phyloP scores from a whole-genome alignment of 345 rosid species.

The Eucalyptus sp. region DNA sequence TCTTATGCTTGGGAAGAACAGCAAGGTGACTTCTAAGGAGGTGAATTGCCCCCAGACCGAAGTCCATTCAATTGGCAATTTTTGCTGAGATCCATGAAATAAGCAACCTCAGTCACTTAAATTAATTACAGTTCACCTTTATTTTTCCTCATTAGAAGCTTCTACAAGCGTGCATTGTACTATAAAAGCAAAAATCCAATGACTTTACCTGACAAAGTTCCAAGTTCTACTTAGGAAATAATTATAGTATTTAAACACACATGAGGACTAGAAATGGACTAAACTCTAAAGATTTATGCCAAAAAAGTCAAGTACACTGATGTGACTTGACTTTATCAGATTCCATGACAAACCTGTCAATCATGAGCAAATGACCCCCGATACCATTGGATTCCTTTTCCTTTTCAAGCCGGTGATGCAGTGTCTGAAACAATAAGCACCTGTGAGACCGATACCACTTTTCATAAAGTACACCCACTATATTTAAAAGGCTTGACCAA shows the following conservation, averaged over 20 bases:
- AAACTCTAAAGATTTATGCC: not conserved
- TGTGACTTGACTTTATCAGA: not conserved
- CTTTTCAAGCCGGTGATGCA: slow-evolving; percentile 33
- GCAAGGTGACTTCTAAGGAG: not conserved
- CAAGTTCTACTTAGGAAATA: not conserved
- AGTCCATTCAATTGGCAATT: not conserved
- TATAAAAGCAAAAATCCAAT: not conserved
- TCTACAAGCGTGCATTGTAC: not conserved
- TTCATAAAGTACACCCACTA: not conserved
- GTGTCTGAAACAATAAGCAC: slow-evolving; percentile 27
- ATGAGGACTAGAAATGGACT: not conserved
- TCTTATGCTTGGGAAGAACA: not conserved
- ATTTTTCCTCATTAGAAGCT: not conserved
- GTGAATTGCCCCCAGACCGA: not conserved
- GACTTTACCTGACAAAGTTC: not conserved
- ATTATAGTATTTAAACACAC: not conserved
- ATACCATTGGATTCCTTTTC: slow-evolving; percentile 32
- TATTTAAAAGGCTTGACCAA: not conserved
- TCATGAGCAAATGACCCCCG: slow-evolving; percentile 42
- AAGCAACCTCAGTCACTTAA: not conserved
- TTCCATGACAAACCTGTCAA: slow-evolving; percentile 52
- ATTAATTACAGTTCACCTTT: not conserved
- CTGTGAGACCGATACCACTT: not conserved
- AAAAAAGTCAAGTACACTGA: not conserved
- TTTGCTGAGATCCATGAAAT: not conserved